Conservation (phyloP, 345 rosid genomes). For the Eucalyptus pauciflora region DNA sequence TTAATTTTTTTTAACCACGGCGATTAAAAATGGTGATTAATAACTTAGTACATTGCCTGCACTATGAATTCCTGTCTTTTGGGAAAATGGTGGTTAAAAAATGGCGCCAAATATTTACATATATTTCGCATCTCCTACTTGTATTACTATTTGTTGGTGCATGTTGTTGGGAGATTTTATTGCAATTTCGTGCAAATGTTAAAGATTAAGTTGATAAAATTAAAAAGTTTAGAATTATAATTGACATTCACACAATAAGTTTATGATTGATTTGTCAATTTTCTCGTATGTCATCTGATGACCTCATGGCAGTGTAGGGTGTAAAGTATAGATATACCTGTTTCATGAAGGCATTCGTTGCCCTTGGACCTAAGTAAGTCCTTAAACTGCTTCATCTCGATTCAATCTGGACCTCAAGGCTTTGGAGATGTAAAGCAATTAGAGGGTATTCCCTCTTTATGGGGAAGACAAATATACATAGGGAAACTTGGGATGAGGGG, state of each 20-base stretch:
- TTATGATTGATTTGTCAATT: neutral
- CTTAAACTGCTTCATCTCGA: too few species aligned
- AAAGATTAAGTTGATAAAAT: neutral
- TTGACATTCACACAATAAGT: neutral
- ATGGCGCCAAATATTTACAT: neutral
- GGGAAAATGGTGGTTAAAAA: neutral
- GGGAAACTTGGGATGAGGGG: too few species aligned
- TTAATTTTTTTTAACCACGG: neutral
- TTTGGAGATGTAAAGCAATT: too few species aligned
- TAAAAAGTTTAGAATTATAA: neutral
- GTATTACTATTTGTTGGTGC: neutral
- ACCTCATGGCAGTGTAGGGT: neutral
- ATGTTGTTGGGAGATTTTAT: rapidly evolving
- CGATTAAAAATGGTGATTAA: neutral
- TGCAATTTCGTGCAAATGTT: rapidly evolving
- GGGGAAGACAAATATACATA: too few species aligned
- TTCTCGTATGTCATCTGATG: neutral
- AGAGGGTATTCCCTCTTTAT: too few species aligned
- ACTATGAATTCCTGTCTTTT: neutral
- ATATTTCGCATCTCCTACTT: neutral
- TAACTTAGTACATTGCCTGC: neutral
- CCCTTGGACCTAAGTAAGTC: neutral
- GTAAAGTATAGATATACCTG: neutral
- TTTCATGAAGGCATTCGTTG: neutral
- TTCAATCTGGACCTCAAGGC: too few species aligned